Evolutionary conservation across 768 basidiomycete genomes (phyloP).

Genomic region (Neoboletus subvelutipes): DNA sequence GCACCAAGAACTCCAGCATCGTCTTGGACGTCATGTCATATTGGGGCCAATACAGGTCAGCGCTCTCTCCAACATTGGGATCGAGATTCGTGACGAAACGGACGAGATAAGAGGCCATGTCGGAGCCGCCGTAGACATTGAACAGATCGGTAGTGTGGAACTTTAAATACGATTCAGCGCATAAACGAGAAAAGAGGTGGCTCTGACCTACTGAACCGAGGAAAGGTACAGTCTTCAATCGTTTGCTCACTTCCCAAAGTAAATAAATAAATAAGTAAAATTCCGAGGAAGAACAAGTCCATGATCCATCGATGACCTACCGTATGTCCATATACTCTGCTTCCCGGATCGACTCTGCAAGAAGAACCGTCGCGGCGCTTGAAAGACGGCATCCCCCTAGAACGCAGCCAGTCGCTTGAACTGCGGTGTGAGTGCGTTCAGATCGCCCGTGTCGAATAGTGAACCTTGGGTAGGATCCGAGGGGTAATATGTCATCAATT

Average conservation of each 20-base stretch:
- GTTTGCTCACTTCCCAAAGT: constrained; percentile 38
- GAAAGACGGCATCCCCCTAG: constrained; percentile 50
- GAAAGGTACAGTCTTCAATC: constrained; percentile 41
- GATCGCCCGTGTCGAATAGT: constrained; percentile 47
- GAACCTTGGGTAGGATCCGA: constrained; percentile 44
- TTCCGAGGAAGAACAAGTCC: neutral
- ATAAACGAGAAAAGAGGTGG: neutral
- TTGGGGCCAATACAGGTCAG: constrained; percentile 42
- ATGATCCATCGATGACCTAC: constrained; percentile 6
- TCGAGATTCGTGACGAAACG: constrained; percentile 23
- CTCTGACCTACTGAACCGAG: constrained; percentile 42
- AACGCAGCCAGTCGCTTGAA: constrained; percentile 53
- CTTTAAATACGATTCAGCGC: constrained; percentile 20
- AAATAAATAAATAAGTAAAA: neutral
- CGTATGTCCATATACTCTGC: constrained; percentile 39
- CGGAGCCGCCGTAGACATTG: constrained; percentile 41
- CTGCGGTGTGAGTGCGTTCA: constrained; percentile 46
- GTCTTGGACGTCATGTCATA: constrained; percentile 34
- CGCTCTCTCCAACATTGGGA: constrained; percentile 39
- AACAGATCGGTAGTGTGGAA: constrained; percentile 44
- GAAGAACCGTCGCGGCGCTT: constrained; percentile 49
- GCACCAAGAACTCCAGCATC: constrained; percentile 39
- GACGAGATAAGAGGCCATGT: constrained; percentile 40
- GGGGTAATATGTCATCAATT: constrained; percentile 38
- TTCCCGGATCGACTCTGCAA: constrained; percentile 37